phyloP scores from a whole-genome alignment of 768 basidiomycete genomes.

The Suillus occidentalis region DNA sequence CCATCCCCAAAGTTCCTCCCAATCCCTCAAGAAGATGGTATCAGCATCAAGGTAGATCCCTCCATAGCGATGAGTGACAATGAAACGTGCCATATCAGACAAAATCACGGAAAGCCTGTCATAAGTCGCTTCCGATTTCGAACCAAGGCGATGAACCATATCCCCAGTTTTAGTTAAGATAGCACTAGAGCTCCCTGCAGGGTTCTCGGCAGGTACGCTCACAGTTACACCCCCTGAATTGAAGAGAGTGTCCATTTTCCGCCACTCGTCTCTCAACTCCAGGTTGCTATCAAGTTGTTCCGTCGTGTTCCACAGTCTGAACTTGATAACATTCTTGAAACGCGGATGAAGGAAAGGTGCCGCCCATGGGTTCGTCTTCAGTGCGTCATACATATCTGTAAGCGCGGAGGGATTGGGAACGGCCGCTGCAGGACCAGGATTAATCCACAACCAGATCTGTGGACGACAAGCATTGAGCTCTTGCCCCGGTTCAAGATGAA shows the following conservation, averaged over 20 bases:
- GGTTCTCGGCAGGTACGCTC: slow-evolving; percentile 41
- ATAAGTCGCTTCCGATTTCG: slow-evolving; percentile 53
- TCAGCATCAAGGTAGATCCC: slow-evolving; percentile 96
- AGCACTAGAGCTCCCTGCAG: slow-evolving; percentile 27
- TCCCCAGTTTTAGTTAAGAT: not conserved
- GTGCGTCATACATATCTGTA: slow-evolving; percentile 77
- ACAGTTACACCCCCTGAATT: slow-evolving; percentile 85
- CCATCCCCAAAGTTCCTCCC: slow-evolving; percentile 98
- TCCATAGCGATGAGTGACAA: slow-evolving; percentile 90
- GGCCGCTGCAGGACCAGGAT: slow-evolving; percentile 86
- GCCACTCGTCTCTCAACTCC: slow-evolving; percentile 89
- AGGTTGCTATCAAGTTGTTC: slow-evolving; percentile 87
- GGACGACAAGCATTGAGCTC: slow-evolving; percentile 68
- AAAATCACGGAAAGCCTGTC: slow-evolving; percentile 90
- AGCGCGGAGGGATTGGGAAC: slow-evolving; percentile 78
- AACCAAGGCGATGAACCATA: slow-evolving; percentile 50
- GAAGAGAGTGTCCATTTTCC: slow-evolving; percentile 73
- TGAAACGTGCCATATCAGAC: slow-evolving; percentile 96
- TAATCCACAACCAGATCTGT: slow-evolving; percentile 96
- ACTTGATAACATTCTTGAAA: slow-evolving; percentile 86
- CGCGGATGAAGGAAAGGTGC: slow-evolving; percentile 87
- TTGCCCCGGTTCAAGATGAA: slow-evolving; percentile 50
- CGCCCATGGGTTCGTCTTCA: slow-evolving; percentile 86
- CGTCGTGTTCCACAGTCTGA: slow-evolving; percentile 96
- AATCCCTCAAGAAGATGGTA: slow-evolving; percentile 87